Conservation (phyloP, 1,284 basidiomycete species). For the Boletus mariae region DNA sequence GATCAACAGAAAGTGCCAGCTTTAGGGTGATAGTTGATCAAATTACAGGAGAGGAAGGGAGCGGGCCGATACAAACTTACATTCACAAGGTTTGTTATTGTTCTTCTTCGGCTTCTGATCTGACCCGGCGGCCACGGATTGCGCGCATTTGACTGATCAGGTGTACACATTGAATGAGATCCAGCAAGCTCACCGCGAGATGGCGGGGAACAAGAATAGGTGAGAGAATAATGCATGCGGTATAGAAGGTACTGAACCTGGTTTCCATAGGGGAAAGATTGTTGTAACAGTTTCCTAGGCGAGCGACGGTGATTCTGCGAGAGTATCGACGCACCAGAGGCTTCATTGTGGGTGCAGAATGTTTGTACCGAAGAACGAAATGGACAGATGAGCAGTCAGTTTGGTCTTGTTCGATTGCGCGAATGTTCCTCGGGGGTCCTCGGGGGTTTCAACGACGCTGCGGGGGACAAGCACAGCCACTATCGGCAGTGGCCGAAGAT, state of each 20-base stretch:
- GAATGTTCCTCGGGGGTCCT: slow-evolving; percentile 25
- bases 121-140: slow-evolving; percentile 18
- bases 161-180: slow-evolving; percentile 84
- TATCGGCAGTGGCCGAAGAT: slow-evolving; percentile 17
- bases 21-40: slow-evolving; percentile 52
- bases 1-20: slow-evolving; percentile 23
- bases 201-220: slow-evolving; percentile 82
- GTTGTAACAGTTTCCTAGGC: slow-evolving; percentile 43
- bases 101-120: slow-evolving; percentile 8
- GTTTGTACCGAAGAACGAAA: not conserved
- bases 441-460: slow-evolving; percentile 15
- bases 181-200: slow-evolving; percentile 79
- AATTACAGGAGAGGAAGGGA: slow-evolving; percentile 55
- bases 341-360: slow-evolving; percentile 2
- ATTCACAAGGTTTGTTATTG: slow-evolving; percentile 63
- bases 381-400: not conserved
- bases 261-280: slow-evolving; percentile 53
- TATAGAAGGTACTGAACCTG: not conserved
- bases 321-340: not conserved
- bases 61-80: slow-evolving; percentile 66
- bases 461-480: slow-evolving; percentile 4
- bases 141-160: slow-evolving; percentile 32
- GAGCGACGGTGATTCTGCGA: slow-evolving; percentile 11
- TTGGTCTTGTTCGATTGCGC: not conserved
- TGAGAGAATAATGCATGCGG: slow-evolving; percentile 25